Evolutionary conservation across 2,329 filamentous ascomycete genomes (phyloP).

Genomic region (Colletotrichum destructivum): DNA sequence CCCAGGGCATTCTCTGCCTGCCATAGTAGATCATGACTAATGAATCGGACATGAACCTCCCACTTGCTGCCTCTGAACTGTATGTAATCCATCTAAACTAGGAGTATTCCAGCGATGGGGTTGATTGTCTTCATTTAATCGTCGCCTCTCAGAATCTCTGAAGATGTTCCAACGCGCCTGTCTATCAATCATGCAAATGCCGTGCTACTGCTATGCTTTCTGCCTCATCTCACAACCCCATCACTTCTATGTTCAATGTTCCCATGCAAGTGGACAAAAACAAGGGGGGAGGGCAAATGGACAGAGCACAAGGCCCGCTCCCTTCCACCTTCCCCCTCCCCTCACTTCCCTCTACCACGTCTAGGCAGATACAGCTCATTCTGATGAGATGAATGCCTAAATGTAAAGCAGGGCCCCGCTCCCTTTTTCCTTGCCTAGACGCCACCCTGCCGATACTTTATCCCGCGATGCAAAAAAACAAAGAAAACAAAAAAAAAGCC

Average conservation of each 20-base stretch:
- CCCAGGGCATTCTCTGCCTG: constrained; percentile 18
- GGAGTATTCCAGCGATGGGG: no score
- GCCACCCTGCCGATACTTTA: constrained; percentile 16
- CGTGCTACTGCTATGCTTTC: not conserved
- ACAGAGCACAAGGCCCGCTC: not conserved
- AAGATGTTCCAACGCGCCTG: not conserved
- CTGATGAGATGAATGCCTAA: constrained; percentile 1
- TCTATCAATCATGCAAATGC: constrained; percentile 3
- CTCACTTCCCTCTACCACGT: not conserved
- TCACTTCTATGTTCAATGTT: not conserved
- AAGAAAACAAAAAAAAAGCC: not conserved
- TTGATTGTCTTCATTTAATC: no score
- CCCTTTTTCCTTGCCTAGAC: constrained; percentile 24
- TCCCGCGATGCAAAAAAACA: not conserved
- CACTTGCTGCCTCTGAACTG: not conserved
- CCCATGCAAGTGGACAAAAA: not conserved
- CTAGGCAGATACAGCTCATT: not conserved
- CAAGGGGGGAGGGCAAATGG: not conserved
- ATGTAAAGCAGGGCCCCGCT: not conserved
- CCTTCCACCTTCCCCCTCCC: not conserved
- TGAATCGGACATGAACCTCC: constrained; percentile 33
- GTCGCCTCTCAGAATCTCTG: not conserved
- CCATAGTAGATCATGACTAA: constrained; percentile 40
- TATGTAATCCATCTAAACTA: not conserved
- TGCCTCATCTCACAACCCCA: not conserved